Percentiles rank a stretch among this genome's conserved stretches.
phyloP scores from a whole-genome alignment of 371 early-diverging fungal species.

The Coemansia sp. region DNA sequence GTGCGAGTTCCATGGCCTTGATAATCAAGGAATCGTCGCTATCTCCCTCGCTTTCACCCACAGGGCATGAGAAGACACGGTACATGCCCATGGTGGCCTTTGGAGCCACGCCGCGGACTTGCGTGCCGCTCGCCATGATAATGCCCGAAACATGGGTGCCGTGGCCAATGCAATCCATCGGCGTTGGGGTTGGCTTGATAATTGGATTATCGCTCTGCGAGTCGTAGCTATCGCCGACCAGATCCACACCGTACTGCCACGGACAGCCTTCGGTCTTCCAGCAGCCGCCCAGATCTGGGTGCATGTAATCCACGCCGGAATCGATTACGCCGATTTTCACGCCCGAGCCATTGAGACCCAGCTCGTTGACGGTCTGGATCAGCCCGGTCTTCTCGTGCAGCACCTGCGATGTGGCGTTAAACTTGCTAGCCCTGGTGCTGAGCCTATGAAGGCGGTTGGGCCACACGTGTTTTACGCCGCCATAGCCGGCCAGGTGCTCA shows the following conservation, averaged over 20 bases:
- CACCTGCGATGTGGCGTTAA: background rate
- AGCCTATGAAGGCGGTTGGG: conserved; percentile 14
- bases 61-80: no score
- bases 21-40: conserved; percentile 60
- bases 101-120: conserved; percentile 67
- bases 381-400: conserved; percentile 60
- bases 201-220: conserved; percentile 2
- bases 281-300: conserved; percentile 65
- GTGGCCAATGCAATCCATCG: conserved; percentile 60
- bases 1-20: conserved; percentile 62
- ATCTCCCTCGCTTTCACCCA: no score
- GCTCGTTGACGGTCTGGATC: conserved; percentile 47
- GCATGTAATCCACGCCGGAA: conserved; percentile 56
- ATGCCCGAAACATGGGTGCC: conserved; percentile 70
- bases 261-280: conserved; percentile 52
- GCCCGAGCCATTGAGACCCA: conserved; percentile 59
- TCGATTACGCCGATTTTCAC: conserved; percentile 69
- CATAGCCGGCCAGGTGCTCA: background rate
- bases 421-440: background rate
- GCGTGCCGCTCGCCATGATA: conserved; percentile 57
- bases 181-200: conserved; percentile 23
- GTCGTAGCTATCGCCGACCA: conserved; percentile 44
- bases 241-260: conserved; percentile 46
- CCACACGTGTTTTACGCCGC: conserved; percentile 21
- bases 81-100: conserved; percentile 61